phyloP scores from a whole-genome alignment of 345 rosid genomes.

The Melastoma malabathricum region DNA sequence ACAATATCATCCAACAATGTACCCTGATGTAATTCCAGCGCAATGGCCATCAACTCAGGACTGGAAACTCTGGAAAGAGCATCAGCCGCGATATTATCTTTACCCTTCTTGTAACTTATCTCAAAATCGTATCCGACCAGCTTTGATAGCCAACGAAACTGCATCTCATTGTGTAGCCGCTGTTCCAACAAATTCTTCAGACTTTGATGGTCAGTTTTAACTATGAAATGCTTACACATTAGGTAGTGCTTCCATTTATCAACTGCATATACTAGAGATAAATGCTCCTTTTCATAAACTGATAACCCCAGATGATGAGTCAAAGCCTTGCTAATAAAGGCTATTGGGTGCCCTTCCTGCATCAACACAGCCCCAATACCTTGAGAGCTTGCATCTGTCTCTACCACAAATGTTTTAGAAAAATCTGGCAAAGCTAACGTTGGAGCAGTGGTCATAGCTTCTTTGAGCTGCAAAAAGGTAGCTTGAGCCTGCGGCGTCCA shows the following conservation, averaged over 20 bases:
- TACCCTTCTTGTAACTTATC: not conserved
- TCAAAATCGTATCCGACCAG: slow-evolving; percentile 1
- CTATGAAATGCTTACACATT: not conserved
- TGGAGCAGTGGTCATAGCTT: no score
- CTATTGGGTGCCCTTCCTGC: not conserved
- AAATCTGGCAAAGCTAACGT: not conserved
- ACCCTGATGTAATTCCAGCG: no score
- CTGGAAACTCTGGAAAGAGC: no score
- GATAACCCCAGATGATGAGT: not conserved
- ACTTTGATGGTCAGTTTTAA: slow-evolving; percentile 2
- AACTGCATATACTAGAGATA: not conserved
- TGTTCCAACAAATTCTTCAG: slow-evolving; percentile 1
- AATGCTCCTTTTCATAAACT: not conserved
- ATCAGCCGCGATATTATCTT: no score
- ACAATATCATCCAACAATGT: no score
- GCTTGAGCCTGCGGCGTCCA: no score
- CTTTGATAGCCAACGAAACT: not conserved
- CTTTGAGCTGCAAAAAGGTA: no score
- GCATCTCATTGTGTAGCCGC: not conserved
- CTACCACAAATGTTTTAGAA: not conserved
- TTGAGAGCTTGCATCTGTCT: not conserved
- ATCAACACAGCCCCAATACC: slow-evolving; percentile 1
- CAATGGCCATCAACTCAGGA: no score
- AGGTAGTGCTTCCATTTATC: not conserved
- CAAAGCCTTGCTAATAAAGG: not conserved